Base-by-base conservation (phyloP, 163 green algal species). In the Coccomyxa subellipsoidea region DNA sequence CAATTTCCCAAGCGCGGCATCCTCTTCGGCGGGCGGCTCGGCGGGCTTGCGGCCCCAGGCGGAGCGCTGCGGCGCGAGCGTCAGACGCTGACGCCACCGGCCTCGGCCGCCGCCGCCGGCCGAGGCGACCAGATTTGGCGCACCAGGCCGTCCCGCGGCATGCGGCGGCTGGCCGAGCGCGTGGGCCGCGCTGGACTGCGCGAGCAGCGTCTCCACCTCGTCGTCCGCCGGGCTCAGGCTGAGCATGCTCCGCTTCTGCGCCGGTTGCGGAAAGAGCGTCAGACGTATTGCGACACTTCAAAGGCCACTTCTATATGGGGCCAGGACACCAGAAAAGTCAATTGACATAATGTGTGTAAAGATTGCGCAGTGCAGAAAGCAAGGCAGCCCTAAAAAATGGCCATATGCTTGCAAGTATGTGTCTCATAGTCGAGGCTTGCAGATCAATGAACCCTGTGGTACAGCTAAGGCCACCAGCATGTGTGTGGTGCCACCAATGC, bases 191-290 rank as follows among this genome's bases (percentile, higher is more conserved):
- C 70, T 77, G 70, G 31, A 47, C 27, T 77, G 70, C 25, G 70
- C 70, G 9, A 40, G 70, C 70, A 47, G 32, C 18, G 32, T 38
- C 70, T 77, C 70, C 5, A 59, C 47, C 1, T 73, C 66, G 66
- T 73, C 66, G 21, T 73, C 29, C 21, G 31, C 32, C 70, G 32
- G 27, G 27, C 32, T 40, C 3, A 31, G 32, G 32, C 27, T 40
- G 27, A 77, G 31, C 70, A 77, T 31, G 70, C 70, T 38, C 32
- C 70, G 70, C 12, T 27, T 77, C 70, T 77, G 70, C 25, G 66
- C 8, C 40, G 15, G 47, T 12, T 18, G 23, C 21, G 47, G 39
- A 10, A 8, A 23, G 8, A 54, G 8, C 39, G 39, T 54, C 39
- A n/a, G n/a, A n/a, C n/a, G n/a, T n/a, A n/a, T n/a, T n/a, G n/a